Evolutionary conservation across 176 grass and related monocot species (phyloP), one percentile per base, ranked within the genome.

Genomic region (Musa itinerans): DNA sequence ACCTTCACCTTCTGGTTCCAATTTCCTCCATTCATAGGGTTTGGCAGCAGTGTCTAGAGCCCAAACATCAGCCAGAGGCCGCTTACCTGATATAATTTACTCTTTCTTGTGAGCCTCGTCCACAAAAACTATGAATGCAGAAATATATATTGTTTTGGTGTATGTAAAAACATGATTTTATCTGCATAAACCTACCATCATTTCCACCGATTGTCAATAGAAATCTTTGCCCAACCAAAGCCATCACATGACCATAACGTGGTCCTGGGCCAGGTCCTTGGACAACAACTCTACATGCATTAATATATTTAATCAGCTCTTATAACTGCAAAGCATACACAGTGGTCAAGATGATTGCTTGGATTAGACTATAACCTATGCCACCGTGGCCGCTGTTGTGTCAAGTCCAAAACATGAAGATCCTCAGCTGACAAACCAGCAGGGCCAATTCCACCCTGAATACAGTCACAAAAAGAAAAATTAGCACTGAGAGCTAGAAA

Each of bases 181-280:
- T 68, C 65, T 49, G 15, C 10, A 73, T 25, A 49, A 58, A 48
- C 79, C 23, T 89, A 98, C 95, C 90, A 84, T 98, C 95, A 86
- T 98, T 98, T 82, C 95, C 95, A 84, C 95, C 95, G 72, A 98
- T 91, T 61, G 90, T 83, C 80, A 98, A 87, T 69, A 98, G 78
- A 82, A 93, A 98, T 78, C 95, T 84, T 84, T 98, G 88, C 68
- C 94, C 95, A 61, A 93, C 95, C 78, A 98, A 93, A 24, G 95
- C 88, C 95, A 98, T 98, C 80, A 91, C 95, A 91, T 98, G 95
- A n/a, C 95, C 95, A 48, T 93, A 98, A 67, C 95, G 75, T 71
- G 90, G 86, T 70, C 95, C 95, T 74, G 95, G 95, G 68, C 95
- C 95, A 61, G 90, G 88, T 63, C 95, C 95, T 83, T 92, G 95